Base-by-base conservation (phyloP, 768 basidiomycete species). In the Lyophyllum atratum region DNA sequence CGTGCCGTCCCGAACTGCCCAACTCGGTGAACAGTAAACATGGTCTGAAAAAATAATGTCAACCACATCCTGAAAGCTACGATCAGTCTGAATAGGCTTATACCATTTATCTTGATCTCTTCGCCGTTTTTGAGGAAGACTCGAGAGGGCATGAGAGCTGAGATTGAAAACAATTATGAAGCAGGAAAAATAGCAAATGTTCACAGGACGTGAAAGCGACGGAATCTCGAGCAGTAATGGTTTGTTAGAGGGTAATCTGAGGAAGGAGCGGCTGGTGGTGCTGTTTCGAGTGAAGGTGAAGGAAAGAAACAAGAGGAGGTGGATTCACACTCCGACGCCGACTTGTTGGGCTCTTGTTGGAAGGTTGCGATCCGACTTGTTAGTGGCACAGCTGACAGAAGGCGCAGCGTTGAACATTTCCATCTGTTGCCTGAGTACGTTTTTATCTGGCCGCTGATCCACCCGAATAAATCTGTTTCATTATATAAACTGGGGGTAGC, bases 11-110 rank as follows among this genome's bases (percentile, higher is more conserved):
- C 95, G 85, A 59, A 90, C 81, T 55, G 87, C 84, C 94, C 94
- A 98, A 59, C 87, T 90, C 28, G 94, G 91, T 29, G 95, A 94
- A 75, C 93, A 93, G 70, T 97, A 98, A 64, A 98, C 95, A 76
- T 98, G 95, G 74, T 98, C 96, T 97, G 65, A 55, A 68, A 72
- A 82, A 75, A 80, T n/a, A 74, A 65, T 60, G 62, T 67, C 29
- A 72, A 68, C 17, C 1, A 54, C 50, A 19, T 43, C 29, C 45
- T 53, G 49, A 43, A 34, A 64, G 46, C 50, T 44, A 42, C 44
- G 56, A 61, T 46, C 60, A 52, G 60, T 62, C 49, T 50, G 59
- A 65, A 60, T 51, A 57, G 56, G 58, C 72, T 72, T 78, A 58
- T 85, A 93, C 92, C 92, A 76, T 93, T 93, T 55, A 90, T 77